A percentile compares a stretch with the other conserved stretches of the same genome.
phyloP scores from a whole-genome alignment of 495 filamentous ascomycete species.

The Lasiosphaeria ovina region DNA sequence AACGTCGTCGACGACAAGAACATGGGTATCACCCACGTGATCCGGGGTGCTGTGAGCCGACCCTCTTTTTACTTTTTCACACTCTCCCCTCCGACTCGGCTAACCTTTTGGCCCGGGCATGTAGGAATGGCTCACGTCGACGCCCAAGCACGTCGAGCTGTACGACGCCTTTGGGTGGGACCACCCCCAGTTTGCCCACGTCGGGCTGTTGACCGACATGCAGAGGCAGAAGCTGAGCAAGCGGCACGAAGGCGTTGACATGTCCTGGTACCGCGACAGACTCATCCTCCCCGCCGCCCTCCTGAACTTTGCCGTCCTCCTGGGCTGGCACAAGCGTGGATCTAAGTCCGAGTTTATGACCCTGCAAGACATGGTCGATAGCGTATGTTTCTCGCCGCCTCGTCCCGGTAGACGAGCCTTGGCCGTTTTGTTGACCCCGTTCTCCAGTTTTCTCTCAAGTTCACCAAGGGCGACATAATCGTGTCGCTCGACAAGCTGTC shows the following conservation, averaged over 20 bases:
- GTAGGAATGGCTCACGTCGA: conserved; percentile 90
- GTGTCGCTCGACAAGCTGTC: conserved; percentile 77
- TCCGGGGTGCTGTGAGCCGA: conserved; percentile 70
- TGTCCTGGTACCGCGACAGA: conserved; percentile 63
- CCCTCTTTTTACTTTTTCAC: not conserved
- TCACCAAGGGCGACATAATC: conserved; percentile 86
- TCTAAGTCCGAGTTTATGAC: conserved; percentile 60
- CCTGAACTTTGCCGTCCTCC: conserved; percentile 77
- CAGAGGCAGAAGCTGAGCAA: conserved; percentile 86
- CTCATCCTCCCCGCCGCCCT: conserved; percentile 72
- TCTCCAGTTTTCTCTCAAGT: conserved; percentile 69
- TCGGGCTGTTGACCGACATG: conserved; percentile 77
- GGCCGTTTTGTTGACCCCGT: conserved; percentile 10
- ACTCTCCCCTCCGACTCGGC: not conserved
- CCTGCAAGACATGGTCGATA: conserved; percentile 64
- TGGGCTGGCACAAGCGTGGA: conserved; percentile 73
- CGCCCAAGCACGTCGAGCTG: conserved; percentile 80
- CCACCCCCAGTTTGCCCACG: conserved; percentile 81
- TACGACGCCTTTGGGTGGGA: conserved; percentile 89
- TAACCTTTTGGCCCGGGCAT: not conserved
- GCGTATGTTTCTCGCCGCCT: conserved; percentile 41
- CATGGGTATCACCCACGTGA: conserved; percentile 95
- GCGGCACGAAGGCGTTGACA: conserved; percentile 67
- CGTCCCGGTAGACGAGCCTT: not conserved
- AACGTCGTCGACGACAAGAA: conserved; percentile 94